Base-by-base conservation (phyloP, 2,329 filamentous ascomycete genomes). In the Pyrenochaeta sp. region DNA sequence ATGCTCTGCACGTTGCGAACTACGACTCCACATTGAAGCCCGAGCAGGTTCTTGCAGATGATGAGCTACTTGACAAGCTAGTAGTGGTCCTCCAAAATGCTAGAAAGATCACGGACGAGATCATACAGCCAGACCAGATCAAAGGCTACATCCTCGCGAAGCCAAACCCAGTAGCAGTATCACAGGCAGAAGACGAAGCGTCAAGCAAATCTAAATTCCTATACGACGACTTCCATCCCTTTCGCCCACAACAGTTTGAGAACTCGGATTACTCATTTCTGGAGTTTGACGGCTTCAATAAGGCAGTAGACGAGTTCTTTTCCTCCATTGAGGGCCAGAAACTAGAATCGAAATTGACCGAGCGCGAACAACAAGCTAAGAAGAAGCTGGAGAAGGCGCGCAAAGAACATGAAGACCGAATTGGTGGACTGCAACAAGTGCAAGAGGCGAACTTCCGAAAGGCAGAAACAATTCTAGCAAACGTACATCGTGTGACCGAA, bases 181-280 rank as follows among this genome's bases (percentile, higher is more conserved):
- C 63, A 14, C 69, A 68, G 23, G 73, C 77, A 9, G 77, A 72
- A 0, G 72, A 76, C 3, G 79, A 77, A 48, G 71, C 77, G 9
- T 75, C 78, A 3, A 79, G 81, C 7, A 74, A 74, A 51, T 66
- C 63, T 5, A 76, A 72, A 10, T 71, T 95, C 5, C 79, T 96
- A 1, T 99, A 97, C 69, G 90, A 97, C 49, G 95, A 99, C 67
- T 98, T 97, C 66, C 94, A 98, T 64, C 95, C 95, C 0, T 98
- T 98, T 74, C 81, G 89, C 33, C 95, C 95, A 0, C 81, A 83
- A 18, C 94, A 98, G 63, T 90, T 96, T 57, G 85, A 88, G 57
- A 87, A 92, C 50, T 79, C 86, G 0, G 78, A 82, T 0, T 84
- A 88, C 20, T 84, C 86, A 2, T 86, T 96, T 14, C 70, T 98